Evolutionary conservation across 192 early-diverging fungal genomes (phyloP).

Genomic region (Coemansia sp.): DNA sequence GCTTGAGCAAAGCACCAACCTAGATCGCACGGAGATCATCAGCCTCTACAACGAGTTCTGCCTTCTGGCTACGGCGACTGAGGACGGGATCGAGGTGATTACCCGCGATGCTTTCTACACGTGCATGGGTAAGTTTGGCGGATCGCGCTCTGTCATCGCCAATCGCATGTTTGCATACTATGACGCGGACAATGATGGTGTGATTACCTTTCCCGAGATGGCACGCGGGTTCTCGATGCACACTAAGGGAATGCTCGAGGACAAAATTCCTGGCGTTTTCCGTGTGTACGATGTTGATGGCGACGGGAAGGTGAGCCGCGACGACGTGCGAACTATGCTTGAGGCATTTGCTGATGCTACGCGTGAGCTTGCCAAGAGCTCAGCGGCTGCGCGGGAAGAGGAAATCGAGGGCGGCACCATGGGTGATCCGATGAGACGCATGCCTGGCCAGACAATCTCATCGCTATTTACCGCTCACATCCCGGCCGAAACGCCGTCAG

Average conservation of each 20-base stretch:
- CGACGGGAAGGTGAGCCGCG: constrained; percentile 78
- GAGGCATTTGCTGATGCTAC: constrained; percentile 90
- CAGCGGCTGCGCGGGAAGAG: constrained; percentile 86
- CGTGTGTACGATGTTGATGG: constrained; percentile 89
- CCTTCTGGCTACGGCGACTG: constrained; percentile 63
- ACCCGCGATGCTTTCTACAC: constrained; percentile 74
- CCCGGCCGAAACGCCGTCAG: constrained; percentile 48
- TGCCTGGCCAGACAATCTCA: constrained; percentile 76
- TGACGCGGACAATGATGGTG: constrained; percentile 77
- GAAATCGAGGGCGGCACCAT: constrained; percentile 73
- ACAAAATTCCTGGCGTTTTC: constrained; percentile 78
- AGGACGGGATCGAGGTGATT: constrained; percentile 69
- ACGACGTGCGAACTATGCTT: constrained; percentile 85
- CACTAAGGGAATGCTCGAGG: constrained; percentile 85
- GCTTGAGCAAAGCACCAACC: constrained; percentile 18
- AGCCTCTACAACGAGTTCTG: constrained; percentile 87
- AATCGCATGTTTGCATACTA: constrained; percentile 87
- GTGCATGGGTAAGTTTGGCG: constrained; percentile 83
- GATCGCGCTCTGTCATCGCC: constrained; percentile 81
- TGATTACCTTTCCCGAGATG: constrained; percentile 82
- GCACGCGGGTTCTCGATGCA: constrained; percentile 77
- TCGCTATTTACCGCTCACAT: constrained; percentile 87
- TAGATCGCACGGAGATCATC: constrained; percentile 81
- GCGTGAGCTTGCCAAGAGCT: constrained; percentile 84
- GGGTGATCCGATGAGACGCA: constrained; percentile 31